Base-by-base conservation (phyloP, 2,329 filamentous ascomycete genomes). In the Rugonectria rugulosa region DNA sequence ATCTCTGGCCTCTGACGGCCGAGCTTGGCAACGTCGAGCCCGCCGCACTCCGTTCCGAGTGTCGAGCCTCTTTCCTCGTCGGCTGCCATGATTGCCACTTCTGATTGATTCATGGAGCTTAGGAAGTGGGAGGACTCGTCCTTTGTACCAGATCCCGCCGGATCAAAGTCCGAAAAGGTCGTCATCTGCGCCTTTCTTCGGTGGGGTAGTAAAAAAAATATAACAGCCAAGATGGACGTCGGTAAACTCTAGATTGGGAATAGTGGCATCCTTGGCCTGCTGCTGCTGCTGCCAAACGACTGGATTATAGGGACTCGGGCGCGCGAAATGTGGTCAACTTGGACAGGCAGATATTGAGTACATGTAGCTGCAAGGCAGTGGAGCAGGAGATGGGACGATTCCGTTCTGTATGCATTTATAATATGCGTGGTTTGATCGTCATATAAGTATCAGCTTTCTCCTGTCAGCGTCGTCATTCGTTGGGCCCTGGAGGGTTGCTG, bases 1-100 rank as follows among this genome's bases (percentile, higher is more conserved):
- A 53, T 60, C 27, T 59, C 53, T 19, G 65, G 65, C 26, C 65
- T 56, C 53, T 67, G 65, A 15, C 65, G 61, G n/a, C 65, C 65
- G 12, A 68, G 65, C 26, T 57, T 64, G 37, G 68, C 65, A 29
- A 68, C 54, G 17, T 68, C 64, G 7, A 44, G 50, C 5, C 56
- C 42, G n/a, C 55, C 51, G 15, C n/a, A n/a, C n/a, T 57, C 48
- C 11, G 40, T 31, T 26, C 49, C 53, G 36, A 46, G n/a, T 2
- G 42, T 53, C 29, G 41, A 41, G 6, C 45, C 53, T 6, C 45
- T 54, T 40, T 68, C 64, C 29, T 61, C 57, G 15, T 66, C 63
- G 12, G 34, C 26, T 21, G 24, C 42, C 12, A 21, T 44, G 63
- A 66, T 65, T 27, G 15, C 20, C 32, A 36, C 24, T 15, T 2